Evolutionary conservation across 179 eudicot species (phyloP).

Genomic region (Patellifolia procumbens): DNA sequence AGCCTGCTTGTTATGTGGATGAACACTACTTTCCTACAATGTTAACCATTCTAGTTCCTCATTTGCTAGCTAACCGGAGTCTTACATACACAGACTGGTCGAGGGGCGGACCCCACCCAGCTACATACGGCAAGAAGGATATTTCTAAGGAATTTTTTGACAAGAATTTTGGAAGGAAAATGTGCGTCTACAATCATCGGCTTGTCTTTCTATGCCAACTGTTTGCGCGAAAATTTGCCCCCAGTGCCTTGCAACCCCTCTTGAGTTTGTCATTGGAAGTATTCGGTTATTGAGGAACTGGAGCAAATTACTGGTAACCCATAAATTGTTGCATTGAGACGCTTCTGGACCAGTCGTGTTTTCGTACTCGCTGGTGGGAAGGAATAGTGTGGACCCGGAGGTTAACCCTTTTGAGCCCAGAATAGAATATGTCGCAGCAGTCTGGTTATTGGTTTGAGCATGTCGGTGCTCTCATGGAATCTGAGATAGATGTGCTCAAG

Average conservation of each 20-base stretch:
- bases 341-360: neutral
- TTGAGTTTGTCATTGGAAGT: conserved; percentile 33
- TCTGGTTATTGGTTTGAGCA: too few relatives aligned
- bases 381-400: neutral
- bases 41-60: conserved; percentile 39
- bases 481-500: too few relatives aligned
- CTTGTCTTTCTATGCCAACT: conserved; percentile 39
- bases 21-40: conserved; percentile 57
- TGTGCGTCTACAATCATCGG: conserved; percentile 41
- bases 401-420: neutral
- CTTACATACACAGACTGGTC: conserved; percentile 52
- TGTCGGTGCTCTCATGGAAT: too few relatives aligned
- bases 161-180: conserved; percentile 23
- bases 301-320: neutral
- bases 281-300: conserved; percentile 36
- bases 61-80: conserved; percentile 45
- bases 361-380: neutral
- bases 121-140: conserved; percentile 39
- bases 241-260: conserved; percentile 45
- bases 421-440: neutral
- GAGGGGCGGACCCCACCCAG: conserved; percentile 57
- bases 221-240: conserved; percentile 52
- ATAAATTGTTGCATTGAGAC: conserved; percentile 2
- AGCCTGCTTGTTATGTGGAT: conserved; percentile 54
- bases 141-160: conserved; percentile 33